Conservation (phyloP, 139 green algal species). For the Chlamydomonas schloesseri region DNA sequence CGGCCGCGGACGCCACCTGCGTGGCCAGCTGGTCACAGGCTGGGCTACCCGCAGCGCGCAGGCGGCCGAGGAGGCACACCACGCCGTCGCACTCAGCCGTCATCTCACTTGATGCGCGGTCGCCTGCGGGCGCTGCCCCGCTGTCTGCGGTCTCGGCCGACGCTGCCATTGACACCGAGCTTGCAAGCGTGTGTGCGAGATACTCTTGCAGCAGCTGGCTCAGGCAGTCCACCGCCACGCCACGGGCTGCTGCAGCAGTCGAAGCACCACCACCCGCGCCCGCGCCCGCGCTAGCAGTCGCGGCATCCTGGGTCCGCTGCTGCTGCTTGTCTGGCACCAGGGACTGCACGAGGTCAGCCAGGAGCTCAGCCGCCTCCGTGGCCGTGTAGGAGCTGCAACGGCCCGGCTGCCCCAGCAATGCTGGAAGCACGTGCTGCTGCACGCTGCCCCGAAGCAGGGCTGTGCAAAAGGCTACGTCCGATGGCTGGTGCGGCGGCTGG, state of each 20-base stretch:
- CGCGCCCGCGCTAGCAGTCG: not conserved
- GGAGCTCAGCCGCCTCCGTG: conserved; percentile 2
- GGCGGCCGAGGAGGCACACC: not conserved
- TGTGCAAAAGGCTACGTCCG: conserved; percentile 34
- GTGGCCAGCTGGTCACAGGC: not conserved
- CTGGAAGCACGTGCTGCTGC: conserved; percentile 23
- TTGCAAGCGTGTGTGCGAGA: not conserved
- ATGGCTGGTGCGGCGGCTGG: too few species aligned
- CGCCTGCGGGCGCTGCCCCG: not conserved
- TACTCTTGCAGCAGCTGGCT: not conserved
- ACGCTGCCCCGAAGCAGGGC: conserved; percentile 2
- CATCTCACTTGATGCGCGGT: not conserved
- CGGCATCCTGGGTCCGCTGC: not conserved
- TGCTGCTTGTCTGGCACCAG: not conserved
- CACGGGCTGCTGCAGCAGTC: not conserved
- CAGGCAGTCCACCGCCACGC: not conserved
- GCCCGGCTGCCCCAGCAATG: not conserved
- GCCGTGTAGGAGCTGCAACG: too few species aligned
- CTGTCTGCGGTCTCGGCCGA: not conserved
- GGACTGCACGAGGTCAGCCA: conserved; percentile 1
- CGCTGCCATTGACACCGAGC: not conserved
- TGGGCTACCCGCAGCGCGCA: not conserved
- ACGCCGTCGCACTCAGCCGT: not conserved
- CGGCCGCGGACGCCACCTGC: not conserved
- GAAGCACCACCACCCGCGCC: not conserved